Conservation (phyloP, 2,329 filamentous ascomycete genomes). For the Raffaelea arxii region DNA sequence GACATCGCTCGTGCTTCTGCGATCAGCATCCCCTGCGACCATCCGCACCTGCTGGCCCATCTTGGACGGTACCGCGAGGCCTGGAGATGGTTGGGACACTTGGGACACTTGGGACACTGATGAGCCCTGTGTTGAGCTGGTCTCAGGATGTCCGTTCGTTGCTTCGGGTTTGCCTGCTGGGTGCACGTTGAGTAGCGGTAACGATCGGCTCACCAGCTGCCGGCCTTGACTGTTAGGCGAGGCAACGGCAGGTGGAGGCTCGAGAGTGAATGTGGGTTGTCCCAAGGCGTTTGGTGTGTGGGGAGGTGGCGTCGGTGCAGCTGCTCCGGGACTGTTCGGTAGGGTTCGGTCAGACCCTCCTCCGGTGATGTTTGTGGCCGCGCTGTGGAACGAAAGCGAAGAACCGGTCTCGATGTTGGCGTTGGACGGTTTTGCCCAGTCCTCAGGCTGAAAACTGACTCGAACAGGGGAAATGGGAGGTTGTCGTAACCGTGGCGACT, state of each 20-base stretch:
- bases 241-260: neutral
- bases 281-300: slow-evolving; percentile 20
- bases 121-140: neutral
- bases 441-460: slow-evolving; percentile 42
- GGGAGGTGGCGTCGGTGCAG: slow-evolving; percentile 27
- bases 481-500: slow-evolving; percentile 37
- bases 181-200: slow-evolving; percentile 6
- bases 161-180: slow-evolving; percentile 18
- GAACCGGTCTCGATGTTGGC: slow-evolving; percentile 35
- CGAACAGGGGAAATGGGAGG: slow-evolving; percentile 46
- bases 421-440: slow-evolving; percentile 43
- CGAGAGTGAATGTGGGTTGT: neutral
- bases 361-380: slow-evolving; percentile 6
- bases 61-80: neutral
- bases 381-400: slow-evolving; percentile 5
- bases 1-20: slow-evolving; percentile 24
- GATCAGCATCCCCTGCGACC: too few relatives aligned
- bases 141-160: too few relatives aligned
- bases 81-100: neutral
- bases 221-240: neutral
- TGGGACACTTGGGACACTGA: neutral
- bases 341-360: slow-evolving; percentile 18
- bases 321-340: slow-evolving; percentile 23
- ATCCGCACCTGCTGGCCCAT: too few relatives aligned
- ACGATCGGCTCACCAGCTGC: slow-evolving; percentile 8